Conservation (phyloP, 164 flowering plant genomes). For the Kalanchoe fedtschenkoi region DNA sequence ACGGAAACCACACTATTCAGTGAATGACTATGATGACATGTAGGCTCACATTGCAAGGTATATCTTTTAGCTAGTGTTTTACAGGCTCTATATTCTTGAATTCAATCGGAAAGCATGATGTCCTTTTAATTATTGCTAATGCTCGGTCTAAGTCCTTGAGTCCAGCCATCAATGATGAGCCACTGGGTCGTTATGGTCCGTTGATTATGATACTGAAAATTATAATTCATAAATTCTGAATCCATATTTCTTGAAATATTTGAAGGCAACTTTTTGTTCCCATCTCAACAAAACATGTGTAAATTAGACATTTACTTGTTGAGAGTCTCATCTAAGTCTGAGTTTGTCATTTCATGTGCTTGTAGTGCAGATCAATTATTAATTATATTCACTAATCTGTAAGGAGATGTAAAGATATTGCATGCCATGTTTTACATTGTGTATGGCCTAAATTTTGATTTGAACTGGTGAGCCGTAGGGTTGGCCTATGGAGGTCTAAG, state of each 20-base stretch:
- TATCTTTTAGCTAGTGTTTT: neutral
- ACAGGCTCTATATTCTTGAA: no score
- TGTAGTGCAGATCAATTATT: no score
- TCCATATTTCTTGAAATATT: neutral
- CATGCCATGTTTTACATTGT: neutral
- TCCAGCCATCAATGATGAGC: neutral
- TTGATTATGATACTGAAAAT: neutral
- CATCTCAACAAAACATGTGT: no score
- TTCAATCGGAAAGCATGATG: no score
- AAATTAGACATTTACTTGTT: no score
- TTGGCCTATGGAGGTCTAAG: neutral
- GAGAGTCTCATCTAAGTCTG: no score
- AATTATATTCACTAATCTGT: no score
- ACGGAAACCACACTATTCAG: no score
- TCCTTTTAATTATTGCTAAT: no score
- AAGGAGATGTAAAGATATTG: neutral
- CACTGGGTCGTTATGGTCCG: neutral
- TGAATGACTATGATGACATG: neutral
- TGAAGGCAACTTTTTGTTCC: neutral
- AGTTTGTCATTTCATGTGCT: no score
- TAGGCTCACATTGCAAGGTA: neutral
- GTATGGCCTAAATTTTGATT: neutral
- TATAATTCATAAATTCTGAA: neutral
- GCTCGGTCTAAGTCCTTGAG: neutral
- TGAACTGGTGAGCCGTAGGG: neutral